Conservation (phyloP, 805 yeast genomes). For the Yarrowia osloensis region DNA sequence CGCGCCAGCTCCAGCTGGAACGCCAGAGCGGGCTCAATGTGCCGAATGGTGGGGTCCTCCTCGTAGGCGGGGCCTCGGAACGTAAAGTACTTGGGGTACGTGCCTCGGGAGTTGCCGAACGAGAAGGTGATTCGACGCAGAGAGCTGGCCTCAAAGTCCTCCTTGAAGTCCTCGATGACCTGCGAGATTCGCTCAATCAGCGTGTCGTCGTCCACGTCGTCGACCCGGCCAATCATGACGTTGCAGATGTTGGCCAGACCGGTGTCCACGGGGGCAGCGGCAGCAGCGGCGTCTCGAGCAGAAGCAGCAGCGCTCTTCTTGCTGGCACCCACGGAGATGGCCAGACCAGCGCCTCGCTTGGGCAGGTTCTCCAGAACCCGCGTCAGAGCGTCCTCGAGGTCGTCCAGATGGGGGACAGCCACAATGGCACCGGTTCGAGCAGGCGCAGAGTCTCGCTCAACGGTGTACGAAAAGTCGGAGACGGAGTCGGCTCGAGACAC, state of each 20-base stretch:
- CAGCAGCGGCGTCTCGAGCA: slow-evolving; percentile 35
- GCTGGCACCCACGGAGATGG: slow-evolving; percentile 41
- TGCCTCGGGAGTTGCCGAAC: slow-evolving; percentile 77
- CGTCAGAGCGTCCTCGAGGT: slow-evolving; percentile 76
- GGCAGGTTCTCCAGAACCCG: slow-evolving; percentile 76
- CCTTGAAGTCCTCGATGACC: slow-evolving; percentile 65
- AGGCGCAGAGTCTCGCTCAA: slow-evolving; percentile 66
- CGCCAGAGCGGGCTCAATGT: slow-evolving; percentile 97
- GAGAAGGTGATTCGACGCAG: slow-evolving; percentile 94
- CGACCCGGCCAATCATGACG: slow-evolving; percentile 70
- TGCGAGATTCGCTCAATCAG: slow-evolving; percentile 63
- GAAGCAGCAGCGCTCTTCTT: slow-evolving; percentile 33
- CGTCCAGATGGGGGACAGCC: slow-evolving; percentile 82
- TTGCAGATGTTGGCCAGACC: slow-evolving; percentile 78
- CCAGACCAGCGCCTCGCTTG: slow-evolving; percentile 44
- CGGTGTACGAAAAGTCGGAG: slow-evolving; percentile 85
- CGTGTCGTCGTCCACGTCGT: slow-evolving; percentile 72
- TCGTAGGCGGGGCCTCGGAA: slow-evolving; percentile 82
- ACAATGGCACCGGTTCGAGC: slow-evolving; percentile 82
- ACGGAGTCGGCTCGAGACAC: slow-evolving; percentile 76
- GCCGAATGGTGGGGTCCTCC: slow-evolving; percentile 94
- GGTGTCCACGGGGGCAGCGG: slow-evolving; percentile 19
- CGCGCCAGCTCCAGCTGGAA: slow-evolving; percentile 95
- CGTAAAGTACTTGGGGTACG: slow-evolving; percentile 93
- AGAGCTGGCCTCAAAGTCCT: slow-evolving; percentile 67